Conservation (phyloP, 306 rosid species). For the Trifolium repens region DNA sequence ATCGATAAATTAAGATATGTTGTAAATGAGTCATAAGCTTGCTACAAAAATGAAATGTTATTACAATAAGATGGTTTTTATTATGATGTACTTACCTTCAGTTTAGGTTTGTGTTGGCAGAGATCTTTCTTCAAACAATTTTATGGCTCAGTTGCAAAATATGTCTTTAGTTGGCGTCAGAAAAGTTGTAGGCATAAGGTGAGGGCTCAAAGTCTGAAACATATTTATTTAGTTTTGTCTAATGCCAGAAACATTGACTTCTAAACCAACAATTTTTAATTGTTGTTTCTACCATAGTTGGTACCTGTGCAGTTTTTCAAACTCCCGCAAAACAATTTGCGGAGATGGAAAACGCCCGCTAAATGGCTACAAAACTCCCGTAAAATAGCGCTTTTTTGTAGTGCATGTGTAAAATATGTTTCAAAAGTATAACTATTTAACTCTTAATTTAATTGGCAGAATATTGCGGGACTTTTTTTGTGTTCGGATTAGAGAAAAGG, state of each 20-base stretch:
- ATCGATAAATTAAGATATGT: constrained; percentile 3
- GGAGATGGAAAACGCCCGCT: too few species aligned
- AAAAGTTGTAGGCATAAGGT: constrained; percentile 88
- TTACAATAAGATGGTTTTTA: neutral
- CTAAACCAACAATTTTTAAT: constrained; percentile 27
- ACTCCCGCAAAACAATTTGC: too few species aligned
- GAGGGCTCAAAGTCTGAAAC: constrained; percentile 24
- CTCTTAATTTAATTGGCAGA: too few species aligned
- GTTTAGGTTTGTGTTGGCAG: constrained; percentile 51
- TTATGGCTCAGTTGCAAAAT: constrained; percentile 66
- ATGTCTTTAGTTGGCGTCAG: constrained; percentile 83
- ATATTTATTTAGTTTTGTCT: constrained; percentile 8
- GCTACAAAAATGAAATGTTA: neutral
- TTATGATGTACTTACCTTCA: constrained; percentile 10
- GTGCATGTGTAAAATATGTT: too few species aligned
- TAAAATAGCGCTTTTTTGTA: too few species aligned
- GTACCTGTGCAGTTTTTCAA: too few species aligned
- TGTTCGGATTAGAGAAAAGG: too few species aligned
- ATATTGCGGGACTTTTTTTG: too few species aligned
- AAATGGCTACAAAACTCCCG: too few species aligned
- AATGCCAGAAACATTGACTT: constrained; percentile 6
- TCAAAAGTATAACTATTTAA: too few species aligned
- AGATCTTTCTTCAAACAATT: constrained; percentile 85
- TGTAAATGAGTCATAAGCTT: neutral
- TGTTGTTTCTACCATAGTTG: constrained; percentile 53